Conservation (phyloP, 2,329 filamentous ascomycete genomes). For the Ophiostoma piceae region DNA sequence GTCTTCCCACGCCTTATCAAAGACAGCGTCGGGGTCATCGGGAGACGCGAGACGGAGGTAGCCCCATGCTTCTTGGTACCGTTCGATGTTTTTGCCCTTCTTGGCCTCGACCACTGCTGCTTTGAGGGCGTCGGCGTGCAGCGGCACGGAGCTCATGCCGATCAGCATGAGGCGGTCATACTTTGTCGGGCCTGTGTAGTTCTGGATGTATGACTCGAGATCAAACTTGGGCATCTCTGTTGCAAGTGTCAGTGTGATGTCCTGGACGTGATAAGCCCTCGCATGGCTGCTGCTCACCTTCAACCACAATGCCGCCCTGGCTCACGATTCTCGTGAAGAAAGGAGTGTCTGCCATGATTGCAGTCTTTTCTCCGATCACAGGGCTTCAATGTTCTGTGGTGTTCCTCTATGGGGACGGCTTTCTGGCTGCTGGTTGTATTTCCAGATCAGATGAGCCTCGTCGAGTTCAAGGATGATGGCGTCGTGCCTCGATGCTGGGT, state of each 20-base stretch:
- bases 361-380: not conserved
- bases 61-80: slow-evolving; percentile 65
- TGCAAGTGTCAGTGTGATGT: not conserved
- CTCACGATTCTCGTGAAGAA: slow-evolving; percentile 47
- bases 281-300: slow-evolving; percentile 36
- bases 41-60: slow-evolving; percentile 60
- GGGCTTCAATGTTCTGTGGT: not conserved
- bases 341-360: not conserved
- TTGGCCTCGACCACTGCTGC: slow-evolving; percentile 72
- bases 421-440: not conserved
- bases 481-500: not conserved
- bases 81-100: slow-evolving; percentile 62
- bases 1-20: slow-evolving; percentile 72
- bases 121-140: slow-evolving; percentile 76
- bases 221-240: slow-evolving; percentile 81
- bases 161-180: slow-evolving; percentile 78
- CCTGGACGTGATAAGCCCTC: not conserved
- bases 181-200: slow-evolving; percentile 79
- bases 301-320: slow-evolving; percentile 45
- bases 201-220: slow-evolving; percentile 81
- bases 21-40: slow-evolving; percentile 59
- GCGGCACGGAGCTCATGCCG: slow-evolving; percentile 67
- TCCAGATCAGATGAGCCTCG: not conserved
- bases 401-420: not conserved
- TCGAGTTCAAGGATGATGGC: not conserved